phyloP scores from a whole-genome alignment of 2,329 filamentous ascomycete genomes.

The Lachnellula occidentalis region DNA sequence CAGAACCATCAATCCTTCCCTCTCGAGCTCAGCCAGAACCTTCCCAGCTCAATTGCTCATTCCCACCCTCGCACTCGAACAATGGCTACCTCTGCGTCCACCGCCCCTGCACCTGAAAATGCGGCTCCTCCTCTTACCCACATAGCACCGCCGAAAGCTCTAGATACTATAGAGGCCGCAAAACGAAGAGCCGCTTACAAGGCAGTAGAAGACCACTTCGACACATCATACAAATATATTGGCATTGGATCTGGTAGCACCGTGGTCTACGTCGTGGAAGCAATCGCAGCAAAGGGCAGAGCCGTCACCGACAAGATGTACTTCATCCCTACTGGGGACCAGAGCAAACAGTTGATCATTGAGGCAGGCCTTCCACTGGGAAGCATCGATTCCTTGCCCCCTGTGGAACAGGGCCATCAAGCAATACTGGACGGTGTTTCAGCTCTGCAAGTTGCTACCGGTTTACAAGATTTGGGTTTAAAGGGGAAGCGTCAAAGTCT shows the following conservation, averaged over 20 bases:
- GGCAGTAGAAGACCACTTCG: constrained; percentile 69
- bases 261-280: constrained; percentile 80
- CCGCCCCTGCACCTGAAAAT: constrained; percentile 11
- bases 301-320: constrained; percentile 58
- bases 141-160: constrained; percentile 5
- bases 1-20: background rate
- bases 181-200: constrained; percentile 70
- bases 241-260: constrained; percentile 80
- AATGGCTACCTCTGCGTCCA: constrained; percentile 15
- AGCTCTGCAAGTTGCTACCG: constrained; percentile 63
- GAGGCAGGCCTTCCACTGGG: constrained; percentile 71
- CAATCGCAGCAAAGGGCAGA: constrained; percentile 59
- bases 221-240: constrained; percentile 55
- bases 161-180: constrained; percentile 57
- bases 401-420: constrained; percentile 22
- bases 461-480: constrained; percentile 29
- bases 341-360: constrained; percentile 69
- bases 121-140: constrained; percentile 10
- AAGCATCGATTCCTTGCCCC: constrained; percentile 32
- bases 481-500: constrained; percentile 47
- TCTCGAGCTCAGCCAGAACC: background rate
- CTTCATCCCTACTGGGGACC: constrained; percentile 79
- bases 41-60: background rate
- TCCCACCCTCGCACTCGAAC: background rate
- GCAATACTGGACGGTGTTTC: constrained; percentile 39